Evolutionary conservation across 2,329 filamentous ascomycete species (phyloP).

Genomic region (Grosmannia penicillata): DNA sequence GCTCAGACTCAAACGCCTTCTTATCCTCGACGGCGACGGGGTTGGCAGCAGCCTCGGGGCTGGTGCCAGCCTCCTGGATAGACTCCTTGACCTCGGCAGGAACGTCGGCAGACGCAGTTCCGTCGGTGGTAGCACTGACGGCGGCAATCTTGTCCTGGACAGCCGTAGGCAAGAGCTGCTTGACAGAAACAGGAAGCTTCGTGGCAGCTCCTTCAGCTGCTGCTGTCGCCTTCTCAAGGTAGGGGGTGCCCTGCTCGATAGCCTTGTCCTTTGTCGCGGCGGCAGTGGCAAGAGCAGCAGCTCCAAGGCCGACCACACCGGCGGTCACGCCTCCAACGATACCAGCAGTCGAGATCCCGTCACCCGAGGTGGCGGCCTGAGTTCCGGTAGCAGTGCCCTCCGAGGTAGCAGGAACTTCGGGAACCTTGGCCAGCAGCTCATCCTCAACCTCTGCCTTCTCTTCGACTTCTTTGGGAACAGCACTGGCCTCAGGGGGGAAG

Average conservation of each 20-base stretch:
- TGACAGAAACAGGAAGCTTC: slow-evolving; percentile 37
- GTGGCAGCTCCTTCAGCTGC: slow-evolving; percentile 17
- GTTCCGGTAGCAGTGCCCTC: slow-evolving; percentile 33
- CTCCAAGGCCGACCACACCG: slow-evolving; percentile 22
- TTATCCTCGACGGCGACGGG: slow-evolving; percentile 59
- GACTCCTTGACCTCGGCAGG: slow-evolving; percentile 43
- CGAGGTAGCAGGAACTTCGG: slow-evolving; percentile 41
- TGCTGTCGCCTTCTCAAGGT: neutral
- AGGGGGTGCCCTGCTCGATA: slow-evolving; percentile 13
- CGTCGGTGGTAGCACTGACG: slow-evolving; percentile 24
- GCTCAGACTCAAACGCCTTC: slow-evolving; percentile 57
- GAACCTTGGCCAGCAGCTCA: slow-evolving; percentile 54
- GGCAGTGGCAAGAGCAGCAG: slow-evolving; percentile 14
- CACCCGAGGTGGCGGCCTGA: neutral
- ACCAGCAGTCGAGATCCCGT: neutral
- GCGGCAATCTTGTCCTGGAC: slow-evolving; percentile 32
- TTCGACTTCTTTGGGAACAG: slow-evolving; percentile 45
- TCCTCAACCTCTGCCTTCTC: slow-evolving; percentile 60
- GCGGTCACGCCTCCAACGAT: slow-evolving; percentile 16
- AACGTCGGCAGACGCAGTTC: slow-evolving; percentile 31
- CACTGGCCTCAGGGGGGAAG: slow-evolving; percentile 52
- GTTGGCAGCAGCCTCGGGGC: slow-evolving; percentile 58
- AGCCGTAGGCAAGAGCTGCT: slow-evolving; percentile 32
- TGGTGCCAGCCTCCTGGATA: slow-evolving; percentile 39
- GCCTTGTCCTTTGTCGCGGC: slow-evolving; percentile 23